phyloP scores from a whole-genome alignment of 768 basidiomycete species.

The Auriscalpium vulgare region DNA sequence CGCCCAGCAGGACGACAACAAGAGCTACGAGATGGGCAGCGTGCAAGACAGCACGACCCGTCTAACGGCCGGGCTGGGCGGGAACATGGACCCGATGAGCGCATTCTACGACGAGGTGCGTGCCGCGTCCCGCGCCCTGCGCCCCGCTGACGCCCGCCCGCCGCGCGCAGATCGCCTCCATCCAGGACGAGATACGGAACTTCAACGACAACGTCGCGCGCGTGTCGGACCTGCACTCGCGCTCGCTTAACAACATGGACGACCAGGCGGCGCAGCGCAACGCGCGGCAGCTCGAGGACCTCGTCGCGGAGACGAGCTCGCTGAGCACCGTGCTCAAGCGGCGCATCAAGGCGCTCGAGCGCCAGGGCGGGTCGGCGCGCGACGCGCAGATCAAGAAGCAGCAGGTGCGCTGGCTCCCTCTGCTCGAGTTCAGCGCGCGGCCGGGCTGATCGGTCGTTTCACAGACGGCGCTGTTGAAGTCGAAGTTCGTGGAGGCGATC shows the following conservation, averaged over 20 bases:
- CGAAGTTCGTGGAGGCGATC: constrained; percentile 67
- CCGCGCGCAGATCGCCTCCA: constrained; percentile 33
- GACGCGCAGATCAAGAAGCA: constrained; percentile 42
- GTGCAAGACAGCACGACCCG: constrained; percentile 50
- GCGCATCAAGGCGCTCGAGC: constrained; percentile 50
- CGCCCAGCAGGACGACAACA: constrained; percentile 52
- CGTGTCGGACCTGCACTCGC: constrained; percentile 42
- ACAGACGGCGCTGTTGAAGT: constrained; percentile 53
- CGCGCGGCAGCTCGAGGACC: constrained; percentile 42
- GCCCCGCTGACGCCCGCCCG: not conserved
- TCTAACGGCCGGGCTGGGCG: constrained; percentile 18
- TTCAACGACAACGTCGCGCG: constrained; percentile 39
- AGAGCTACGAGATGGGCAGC: constrained; percentile 62
- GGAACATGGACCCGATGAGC: constrained; percentile 48
- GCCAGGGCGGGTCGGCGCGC: constrained; percentile 28
- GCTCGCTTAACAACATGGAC: constrained; percentile 41
- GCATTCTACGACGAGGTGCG: constrained; percentile 70
- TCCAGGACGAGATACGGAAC: constrained; percentile 37
- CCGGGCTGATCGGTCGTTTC: not conserved
- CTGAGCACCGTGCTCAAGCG: constrained; percentile 50
- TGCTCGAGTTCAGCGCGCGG: not conserved
- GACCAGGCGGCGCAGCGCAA: constrained; percentile 35
- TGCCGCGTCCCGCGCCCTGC: not conserved
- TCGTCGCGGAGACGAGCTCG: constrained; percentile 51
- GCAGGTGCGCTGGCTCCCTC: constrained; percentile 25